Base-by-base conservation (phyloP, 2,329 filamentous ascomycete genomes). In the Penicillium paneum region DNA sequence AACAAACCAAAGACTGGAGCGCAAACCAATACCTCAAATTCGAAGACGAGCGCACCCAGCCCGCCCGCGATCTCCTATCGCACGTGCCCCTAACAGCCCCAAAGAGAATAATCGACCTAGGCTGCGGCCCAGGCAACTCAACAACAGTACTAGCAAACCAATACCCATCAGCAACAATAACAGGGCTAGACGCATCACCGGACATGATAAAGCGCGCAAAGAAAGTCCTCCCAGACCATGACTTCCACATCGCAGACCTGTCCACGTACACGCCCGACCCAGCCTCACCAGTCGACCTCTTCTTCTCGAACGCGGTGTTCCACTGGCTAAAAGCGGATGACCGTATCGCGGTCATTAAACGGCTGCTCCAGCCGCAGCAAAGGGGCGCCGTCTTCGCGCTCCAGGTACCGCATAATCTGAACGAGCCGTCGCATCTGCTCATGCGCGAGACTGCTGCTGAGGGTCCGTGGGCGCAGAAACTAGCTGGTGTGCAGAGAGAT, bases 91-190 rank as follows among this genome's bases (percentile, higher is more conserved):
- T 79, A 1, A 59, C 70, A 13, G 51, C 63, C 0, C 70, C 80
- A n/a, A 63, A 70, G 10, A 70, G 66, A 28, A 77, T 85, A 60
- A 71, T 83, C 60, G 83, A 86, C 55, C 72, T 86, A 1, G 83
- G 83, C 60, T 86, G 83, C 65, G 83, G 83, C 0, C 83, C 83
- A 0, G 83, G 79, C 5, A 85, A 84, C 69, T 83, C 79, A 2
- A 85, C 83, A 0, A 67, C 70, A 1, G 76, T 79, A 1, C 74
- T 86, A 1, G 67, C 70, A 5, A 60, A 65, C 3, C 74, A 74
- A 5, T 86, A 79, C 64, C 80, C 82, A 0, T 42, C 67, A 4
- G 78, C 82, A 0, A 54, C 64, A 0, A 61, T 85, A 40, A 71
- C 72, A 0, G 83, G 81, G 10, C 74, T 86, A 42, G 83, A 86